Conservation (phyloP, 176 grass and related monocot species). For the Cenchrus fungigraminus region DNA sequence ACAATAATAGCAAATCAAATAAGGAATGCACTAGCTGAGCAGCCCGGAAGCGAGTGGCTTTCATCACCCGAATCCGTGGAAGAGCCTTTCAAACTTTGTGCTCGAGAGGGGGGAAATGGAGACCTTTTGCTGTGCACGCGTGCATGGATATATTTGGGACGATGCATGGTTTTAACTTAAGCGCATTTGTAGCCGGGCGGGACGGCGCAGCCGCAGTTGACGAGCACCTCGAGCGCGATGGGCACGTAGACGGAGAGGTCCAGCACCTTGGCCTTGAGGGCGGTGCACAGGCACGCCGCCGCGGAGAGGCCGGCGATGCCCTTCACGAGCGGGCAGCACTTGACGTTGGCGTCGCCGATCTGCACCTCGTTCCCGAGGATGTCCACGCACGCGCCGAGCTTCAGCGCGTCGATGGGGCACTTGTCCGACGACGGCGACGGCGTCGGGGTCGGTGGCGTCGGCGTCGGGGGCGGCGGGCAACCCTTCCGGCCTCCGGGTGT, state of each 20-base stretch:
- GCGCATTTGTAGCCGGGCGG: conserved; percentile 74
- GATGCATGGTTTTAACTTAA: neutral
- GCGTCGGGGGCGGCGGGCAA: conserved; percentile 47
- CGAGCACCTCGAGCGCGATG: conserved; percentile 56
- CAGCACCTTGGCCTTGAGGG: conserved; percentile 71
- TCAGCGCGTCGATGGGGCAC: conserved; percentile 67
- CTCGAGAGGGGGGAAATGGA: neutral
- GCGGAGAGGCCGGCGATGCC: conserved; percentile 52
- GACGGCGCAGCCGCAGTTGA: conserved; percentile 63
- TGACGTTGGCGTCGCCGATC: conserved; percentile 54
- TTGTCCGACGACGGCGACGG: conserved; percentile 41
- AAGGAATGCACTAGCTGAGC: conserved; percentile 31
- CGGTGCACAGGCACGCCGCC: conserved; percentile 70
- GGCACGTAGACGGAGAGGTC: conserved; percentile 55
- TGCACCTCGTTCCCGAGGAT: conserved; percentile 60
- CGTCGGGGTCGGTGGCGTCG: conserved; percentile 3
- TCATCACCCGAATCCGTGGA: conserved; percentile 33
- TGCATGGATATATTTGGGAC: too few species aligned
- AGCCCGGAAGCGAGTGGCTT: conserved; percentile 43
- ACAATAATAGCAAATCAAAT: conserved; percentile 41
- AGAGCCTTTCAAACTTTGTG: conserved; percentile 6
- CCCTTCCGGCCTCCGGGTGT: conserved; percentile 46
- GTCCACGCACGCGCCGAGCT: conserved; percentile 63
- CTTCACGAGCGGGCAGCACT: conserved; percentile 60
- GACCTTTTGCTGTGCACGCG: neutral